Conservation (phyloP, 2,329 filamentous ascomycete species). For the Exserohilum rostratum region DNA sequence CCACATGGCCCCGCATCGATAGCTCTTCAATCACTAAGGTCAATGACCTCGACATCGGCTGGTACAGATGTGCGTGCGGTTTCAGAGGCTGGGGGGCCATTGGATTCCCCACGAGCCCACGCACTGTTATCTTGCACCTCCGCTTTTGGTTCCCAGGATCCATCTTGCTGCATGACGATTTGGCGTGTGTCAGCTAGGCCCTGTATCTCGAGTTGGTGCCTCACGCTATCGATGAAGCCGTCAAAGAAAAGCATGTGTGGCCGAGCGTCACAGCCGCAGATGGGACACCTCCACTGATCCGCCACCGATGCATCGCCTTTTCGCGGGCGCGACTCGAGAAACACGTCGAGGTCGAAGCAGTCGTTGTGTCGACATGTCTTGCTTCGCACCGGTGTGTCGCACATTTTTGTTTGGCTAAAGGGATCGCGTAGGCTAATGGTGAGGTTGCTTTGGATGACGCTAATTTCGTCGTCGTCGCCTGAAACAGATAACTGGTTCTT, state of each 20-base stretch:
- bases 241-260: slow-evolving; percentile 75
- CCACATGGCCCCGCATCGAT: too few species aligned
- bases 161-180: slow-evolving; percentile 68
- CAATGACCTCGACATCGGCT: slow-evolving; percentile 10
- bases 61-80: not conserved
- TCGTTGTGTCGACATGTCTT: slow-evolving; percentile 75
- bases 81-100: not conserved
- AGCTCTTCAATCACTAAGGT: slow-evolving; percentile 16
- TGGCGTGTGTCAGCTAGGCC: slow-evolving; percentile 61
- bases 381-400: slow-evolving; percentile 74
- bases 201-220: slow-evolving; percentile 58
- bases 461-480: slow-evolving; percentile 65
- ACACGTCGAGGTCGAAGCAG: slow-evolving; percentile 88
- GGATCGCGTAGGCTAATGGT: slow-evolving; percentile 57
- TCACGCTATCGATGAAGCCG: slow-evolving; percentile 71
- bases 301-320: slow-evolving; percentile 49
- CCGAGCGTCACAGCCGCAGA: slow-evolving; percentile 78
- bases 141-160: slow-evolving; percentile 65
- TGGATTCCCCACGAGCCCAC: not conserved
- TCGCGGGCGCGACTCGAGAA: slow-evolving; percentile 59
- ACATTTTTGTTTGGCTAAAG: slow-evolving; percentile 58
- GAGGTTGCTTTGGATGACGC: slow-evolving; percentile 48
- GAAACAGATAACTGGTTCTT: slow-evolving; percentile 53
- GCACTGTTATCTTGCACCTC: slow-evolving; percentile 12
- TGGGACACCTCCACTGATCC: slow-evolving; percentile 85